A percentile compares a stretch with the other conserved stretches of the same genome.
phyloP scores from a whole-genome alignment of 2,329 filamentous ascomycete species.

The Sporothrix luriei region DNA sequence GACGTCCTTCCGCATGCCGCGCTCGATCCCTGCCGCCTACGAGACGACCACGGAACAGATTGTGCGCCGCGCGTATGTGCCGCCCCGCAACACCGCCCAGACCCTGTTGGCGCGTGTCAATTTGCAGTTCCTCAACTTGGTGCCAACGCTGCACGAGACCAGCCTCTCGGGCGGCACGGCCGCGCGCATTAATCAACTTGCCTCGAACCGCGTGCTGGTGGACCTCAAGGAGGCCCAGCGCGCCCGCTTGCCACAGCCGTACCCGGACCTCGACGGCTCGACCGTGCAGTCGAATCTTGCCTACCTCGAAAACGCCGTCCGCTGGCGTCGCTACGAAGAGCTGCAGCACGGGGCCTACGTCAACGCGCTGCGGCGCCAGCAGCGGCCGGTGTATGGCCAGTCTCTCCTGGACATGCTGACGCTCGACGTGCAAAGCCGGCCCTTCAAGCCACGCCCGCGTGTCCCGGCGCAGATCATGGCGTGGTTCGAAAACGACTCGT shows the following conservation, averaged over 20 bases:
- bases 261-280: slow-evolving; percentile 62
- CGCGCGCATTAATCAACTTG: slow-evolving; percentile 64
- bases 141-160: slow-evolving; percentile 70
- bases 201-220: slow-evolving; percentile 69
- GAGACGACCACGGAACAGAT: slow-evolving; percentile 67
- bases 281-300: slow-evolving; percentile 69
- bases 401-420: slow-evolving; percentile 75
- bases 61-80: slow-evolving; percentile 54
- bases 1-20: slow-evolving; percentile 91
- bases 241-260: slow-evolving; percentile 58
- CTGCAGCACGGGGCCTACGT: slow-evolving; percentile 79
- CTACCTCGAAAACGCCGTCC: slow-evolving; percentile 70
- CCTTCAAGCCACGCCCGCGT: slow-evolving; percentile 62
- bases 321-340: slow-evolving; percentile 73
- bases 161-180: slow-evolving; percentile 62
- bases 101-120: slow-evolving; percentile 53
- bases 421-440: slow-evolving; percentile 62
- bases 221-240: slow-evolving; percentile 73
- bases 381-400: slow-evolving; percentile 78
- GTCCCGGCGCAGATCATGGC: slow-evolving; percentile 65
- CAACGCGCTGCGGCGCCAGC: slow-evolving; percentile 78
- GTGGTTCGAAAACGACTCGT: slow-evolving; percentile 75
- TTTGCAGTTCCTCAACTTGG: slow-evolving; percentile 76
- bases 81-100: slow-evolving; percentile 50
- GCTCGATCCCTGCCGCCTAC: slow-evolving; percentile 74